Conservation (phyloP, 768 basidiomycete genomes). For the Rhodotorula paludigena region DNA sequence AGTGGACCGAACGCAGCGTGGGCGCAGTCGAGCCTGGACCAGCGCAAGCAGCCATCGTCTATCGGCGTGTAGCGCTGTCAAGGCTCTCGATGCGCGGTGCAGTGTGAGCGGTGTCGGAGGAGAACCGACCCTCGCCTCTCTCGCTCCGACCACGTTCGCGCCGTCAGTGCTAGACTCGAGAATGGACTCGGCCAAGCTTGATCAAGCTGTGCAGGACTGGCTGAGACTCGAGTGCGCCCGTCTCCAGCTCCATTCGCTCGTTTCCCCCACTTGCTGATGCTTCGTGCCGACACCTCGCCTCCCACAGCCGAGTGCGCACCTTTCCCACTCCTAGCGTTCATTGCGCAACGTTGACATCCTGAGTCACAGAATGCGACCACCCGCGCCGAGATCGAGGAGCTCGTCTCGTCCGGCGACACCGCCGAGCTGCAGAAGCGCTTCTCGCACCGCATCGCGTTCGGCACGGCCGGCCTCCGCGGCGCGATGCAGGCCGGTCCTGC, state of each 20-base stretch:
- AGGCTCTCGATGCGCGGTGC: too few relatives aligned
- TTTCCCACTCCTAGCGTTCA: background rate
- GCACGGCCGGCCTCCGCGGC: slow-evolving; percentile 79
- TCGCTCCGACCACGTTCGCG: too few relatives aligned
- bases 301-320: slow-evolving; percentile 7
- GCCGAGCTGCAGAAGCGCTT: slow-evolving; percentile 43
- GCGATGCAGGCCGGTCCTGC: slow-evolving; percentile 84
- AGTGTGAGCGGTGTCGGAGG: too few relatives aligned
- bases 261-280: background rate
- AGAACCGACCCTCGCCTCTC: too few relatives aligned
- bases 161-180: too few relatives aligned
- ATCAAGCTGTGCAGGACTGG: slow-evolving; percentile 18
- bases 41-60: too few relatives aligned
- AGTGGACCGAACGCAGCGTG: background rate
- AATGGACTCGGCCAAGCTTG: slow-evolving; percentile 4
- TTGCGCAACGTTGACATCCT: background rate
- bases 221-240: slow-evolving; percentile 22
- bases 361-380: slow-evolving; percentile 42
- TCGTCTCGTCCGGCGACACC: slow-evolving; percentile 22
- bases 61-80: too few relatives aligned
- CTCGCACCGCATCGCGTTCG: slow-evolving; percentile 66
- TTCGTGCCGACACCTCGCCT: background rate
- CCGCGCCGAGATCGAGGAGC: slow-evolving; percentile 41
- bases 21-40: background rate
- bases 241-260: background rate